Evolutionary conservation across 129 eudicot genomes (phyloP).

Genomic region (Gnaphalium uliginosum): DNA sequence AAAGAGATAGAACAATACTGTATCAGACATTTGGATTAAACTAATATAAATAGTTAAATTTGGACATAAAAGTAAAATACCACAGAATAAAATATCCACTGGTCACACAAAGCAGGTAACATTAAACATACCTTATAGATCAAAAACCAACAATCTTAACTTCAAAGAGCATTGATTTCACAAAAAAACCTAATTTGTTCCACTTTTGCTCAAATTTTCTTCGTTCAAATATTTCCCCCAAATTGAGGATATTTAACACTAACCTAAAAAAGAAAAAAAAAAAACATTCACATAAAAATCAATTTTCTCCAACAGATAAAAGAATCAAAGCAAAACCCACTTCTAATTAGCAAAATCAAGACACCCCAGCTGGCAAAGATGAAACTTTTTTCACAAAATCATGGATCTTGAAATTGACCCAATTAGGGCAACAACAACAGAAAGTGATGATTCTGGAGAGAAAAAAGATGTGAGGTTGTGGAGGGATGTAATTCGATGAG

Average conservation of each 20-base stretch:
- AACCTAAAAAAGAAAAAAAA: conserved; percentile 20
- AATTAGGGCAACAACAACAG: background rate
- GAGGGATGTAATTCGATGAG: conserved; percentile 25
- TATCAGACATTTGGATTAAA: background rate
- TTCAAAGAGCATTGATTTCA: conserved; percentile 25
- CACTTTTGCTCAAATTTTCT: conserved; percentile 5
- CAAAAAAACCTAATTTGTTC: conserved; percentile 3
- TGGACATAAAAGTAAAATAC: background rate
- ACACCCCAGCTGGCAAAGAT: conserved; percentile 21
- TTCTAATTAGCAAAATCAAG: conserved; percentile 11
- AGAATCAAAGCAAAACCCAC: conserved; percentile 24
- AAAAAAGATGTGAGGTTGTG: conserved; percentile 19
- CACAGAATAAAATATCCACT: conserved; percentile 8
- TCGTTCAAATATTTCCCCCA: conserved; percentile 26
- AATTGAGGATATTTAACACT: conserved; percentile 23
- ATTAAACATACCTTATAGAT: conserved; percentile 24
- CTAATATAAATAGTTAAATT: background rate
- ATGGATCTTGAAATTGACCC: conserved; percentile 16
- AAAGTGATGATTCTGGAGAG: conserved; percentile 25
- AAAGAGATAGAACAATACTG: background rate
- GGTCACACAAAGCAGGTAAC: conserved; percentile 3
- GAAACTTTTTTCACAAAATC: background rate
- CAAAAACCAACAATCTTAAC: conserved; percentile 14
- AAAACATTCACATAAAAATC: background rate
- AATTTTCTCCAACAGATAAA: conserved; percentile 8